Evolutionary conservation across 2,329 filamentous ascomycete species (phyloP), one percentile per base, ranked within the genome.

Genomic region (Zopfia rhizophila): DNA sequence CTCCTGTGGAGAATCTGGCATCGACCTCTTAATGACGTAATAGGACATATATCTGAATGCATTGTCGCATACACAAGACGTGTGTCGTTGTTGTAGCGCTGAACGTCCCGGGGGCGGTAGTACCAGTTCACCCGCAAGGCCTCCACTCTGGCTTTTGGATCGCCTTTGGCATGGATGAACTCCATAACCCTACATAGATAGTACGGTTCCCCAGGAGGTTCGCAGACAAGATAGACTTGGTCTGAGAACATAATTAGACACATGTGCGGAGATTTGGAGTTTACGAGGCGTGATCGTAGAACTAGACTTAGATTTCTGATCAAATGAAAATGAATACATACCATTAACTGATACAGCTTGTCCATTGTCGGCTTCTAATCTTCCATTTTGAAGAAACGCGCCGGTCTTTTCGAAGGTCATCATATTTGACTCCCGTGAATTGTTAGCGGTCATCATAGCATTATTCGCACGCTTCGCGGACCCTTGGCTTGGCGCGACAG

Each of bases 151-250:
- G 85, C 83, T 42, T 79, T 81, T 24, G 79, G 75, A 66, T 93
- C 72, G 38, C 69, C 91, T 62, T 92, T 85, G 65, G 82, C 77
- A 66, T 96, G 91, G 61, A 97, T 78, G 70, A 97, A 97, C 72
- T 99, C 93, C 94, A 99, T 99, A 71, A 99, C 94, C 61, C 94
- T 90, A 55, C 90, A 94, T 56, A 99, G 79, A 72, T 99, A 99
- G 76, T 99, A 99, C 43, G 94, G 94, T 75, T 99, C 94, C 40
- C 94, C 94, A 12, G 94, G 94, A 38, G 94, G 94, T 74, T 99
- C 94, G 75, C 92, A 97, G 55, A 99, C 89, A 53, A 97, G 84
- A 78, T 97, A 99, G 58, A 96, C 90, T 77, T 97, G 85, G 74
- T 90, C 87, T 89, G 66, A 32, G 59, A 55, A 45, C 39, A 58